phyloP scores from a whole-genome alignment of 1,284 basidiomycete genomes.

The Rhodotorula mucilaginosa region DNA sequence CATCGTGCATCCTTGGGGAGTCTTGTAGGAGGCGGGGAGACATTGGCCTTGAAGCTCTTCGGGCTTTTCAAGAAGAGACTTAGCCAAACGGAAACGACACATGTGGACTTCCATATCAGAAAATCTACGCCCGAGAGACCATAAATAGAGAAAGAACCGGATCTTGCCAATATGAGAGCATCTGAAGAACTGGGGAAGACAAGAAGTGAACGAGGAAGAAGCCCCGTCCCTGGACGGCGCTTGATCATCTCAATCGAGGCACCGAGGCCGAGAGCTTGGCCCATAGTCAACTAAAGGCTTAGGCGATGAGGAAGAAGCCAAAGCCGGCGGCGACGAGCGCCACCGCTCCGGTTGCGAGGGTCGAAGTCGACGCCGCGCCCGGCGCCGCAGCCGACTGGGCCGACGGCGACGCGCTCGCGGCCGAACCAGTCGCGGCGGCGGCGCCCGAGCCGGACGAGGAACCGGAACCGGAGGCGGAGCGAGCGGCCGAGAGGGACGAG shows the following conservation, averaged over 20 bases:
- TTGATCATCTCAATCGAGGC: too few species aligned
- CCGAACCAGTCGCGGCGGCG: constrained; percentile 6
- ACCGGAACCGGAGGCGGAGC: background rate
- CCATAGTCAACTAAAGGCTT: background rate
- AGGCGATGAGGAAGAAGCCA: constrained; percentile 12
- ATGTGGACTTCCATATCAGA: too few species aligned
- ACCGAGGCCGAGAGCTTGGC: too few species aligned
- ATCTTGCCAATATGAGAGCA: background rate
- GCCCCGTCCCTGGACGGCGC: too few species aligned
- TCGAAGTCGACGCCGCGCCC: background rate
- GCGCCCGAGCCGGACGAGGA: background rate
- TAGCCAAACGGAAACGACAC: too few species aligned
- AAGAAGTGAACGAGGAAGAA: background rate
- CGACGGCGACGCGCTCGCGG: constrained; percentile 3
- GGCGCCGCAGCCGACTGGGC: background rate
- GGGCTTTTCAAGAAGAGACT: too few species aligned
- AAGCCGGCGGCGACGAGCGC: constrained; percentile 7
- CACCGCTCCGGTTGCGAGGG: background rate
- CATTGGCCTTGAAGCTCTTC: too few species aligned
- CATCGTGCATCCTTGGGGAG: too few species aligned
- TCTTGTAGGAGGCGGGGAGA: too few species aligned
- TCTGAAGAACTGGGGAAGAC: background rate
- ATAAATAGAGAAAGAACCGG: background rate
- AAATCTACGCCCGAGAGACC: background rate
- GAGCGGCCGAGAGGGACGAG: background rate